Conservation (phyloP, 371 early-diverging fungal species). For the Syncephalastrum racemosum region DNA sequence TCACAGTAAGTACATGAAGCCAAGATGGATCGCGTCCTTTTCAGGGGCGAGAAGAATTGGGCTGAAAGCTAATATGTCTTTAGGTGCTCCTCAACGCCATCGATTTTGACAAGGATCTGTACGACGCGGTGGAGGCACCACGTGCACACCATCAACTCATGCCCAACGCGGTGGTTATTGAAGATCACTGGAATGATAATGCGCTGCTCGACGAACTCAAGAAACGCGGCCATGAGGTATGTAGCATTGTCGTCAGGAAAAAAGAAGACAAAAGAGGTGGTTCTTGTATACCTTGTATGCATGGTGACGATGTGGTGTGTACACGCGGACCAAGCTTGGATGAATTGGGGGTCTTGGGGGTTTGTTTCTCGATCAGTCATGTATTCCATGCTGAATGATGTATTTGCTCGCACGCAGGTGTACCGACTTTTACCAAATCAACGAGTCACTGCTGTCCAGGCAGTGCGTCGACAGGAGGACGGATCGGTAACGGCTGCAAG, state of each 20-base stretch:
- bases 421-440: not conserved
- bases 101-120: constrained; percentile 66
- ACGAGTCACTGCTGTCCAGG: constrained; percentile 34
- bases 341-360: too few relatives aligned
- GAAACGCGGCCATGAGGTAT: constrained; percentile 29
- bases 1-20: constrained; percentile 55
- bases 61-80: not conserved
- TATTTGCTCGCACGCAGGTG: not conserved
- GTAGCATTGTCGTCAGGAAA: constrained; percentile 3
- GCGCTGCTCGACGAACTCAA: constrained; percentile 12
- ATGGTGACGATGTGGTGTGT: too few relatives aligned
- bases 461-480: constrained; percentile 28
- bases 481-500: constrained; percentile 41
- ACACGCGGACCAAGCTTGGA: too few relatives aligned
- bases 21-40: not conserved
- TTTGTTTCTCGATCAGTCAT: too few relatives aligned
- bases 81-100: constrained; percentile 76
- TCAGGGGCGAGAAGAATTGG: not conserved
- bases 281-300: too few relatives aligned
- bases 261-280: not conserved
- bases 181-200: constrained; percentile 20
- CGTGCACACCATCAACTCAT: constrained; percentile 94
- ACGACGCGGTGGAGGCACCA: constrained; percentile 76
- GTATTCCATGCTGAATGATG: too few relatives aligned
- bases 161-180: constrained; percentile 65